These are phyloP conservation scores for Chlamydomonas sp. DNA, from an alignment of 139 green algal genomes.

Conservation along the genomic window DNA sequence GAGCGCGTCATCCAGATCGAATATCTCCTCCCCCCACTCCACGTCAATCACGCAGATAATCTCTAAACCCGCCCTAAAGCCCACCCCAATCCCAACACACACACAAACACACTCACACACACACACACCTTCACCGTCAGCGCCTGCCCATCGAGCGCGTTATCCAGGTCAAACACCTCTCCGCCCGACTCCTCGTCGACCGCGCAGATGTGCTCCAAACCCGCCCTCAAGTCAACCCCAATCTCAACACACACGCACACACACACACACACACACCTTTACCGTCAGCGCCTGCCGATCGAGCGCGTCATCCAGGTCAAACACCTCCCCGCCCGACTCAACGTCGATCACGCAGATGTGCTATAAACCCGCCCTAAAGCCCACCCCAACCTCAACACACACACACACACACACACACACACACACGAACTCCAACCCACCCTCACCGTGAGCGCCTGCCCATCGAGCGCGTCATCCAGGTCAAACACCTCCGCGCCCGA, in stretches of 20 bases:
- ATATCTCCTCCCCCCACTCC: too few species aligned
- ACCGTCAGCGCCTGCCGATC: conserved; percentile 8
- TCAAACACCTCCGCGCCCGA: conserved; percentile 11
- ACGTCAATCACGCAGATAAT: too few species aligned
- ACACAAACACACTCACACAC: too few species aligned
- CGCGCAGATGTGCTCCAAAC: conserved; percentile 35
- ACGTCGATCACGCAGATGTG: conserved; percentile 31
- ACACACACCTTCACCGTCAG: conserved; percentile 18
- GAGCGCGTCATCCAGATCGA: conserved; percentile 25
- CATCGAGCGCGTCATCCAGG: conserved; percentile 14
- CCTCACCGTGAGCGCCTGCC: conserved; percentile 4
- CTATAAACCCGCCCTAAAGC: too few species aligned
- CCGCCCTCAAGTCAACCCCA: too few species aligned
- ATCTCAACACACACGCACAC: too few species aligned
- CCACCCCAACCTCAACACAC: too few species aligned
- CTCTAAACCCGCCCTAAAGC: too few species aligned
- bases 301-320: conserved; percentile 5
- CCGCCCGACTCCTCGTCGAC: conserved; percentile 18
- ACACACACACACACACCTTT: too few species aligned
- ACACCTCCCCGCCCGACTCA: conserved; percentile 10
- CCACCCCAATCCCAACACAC: too few species aligned
- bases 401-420: too few species aligned
- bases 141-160: conserved; percentile 6
- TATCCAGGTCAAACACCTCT: conserved; percentile 5
- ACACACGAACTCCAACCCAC: too few species aligned